Evolutionary conservation across 495 filamentous ascomycete species (phyloP).

Genomic region (Penicillium paxilli): DNA sequence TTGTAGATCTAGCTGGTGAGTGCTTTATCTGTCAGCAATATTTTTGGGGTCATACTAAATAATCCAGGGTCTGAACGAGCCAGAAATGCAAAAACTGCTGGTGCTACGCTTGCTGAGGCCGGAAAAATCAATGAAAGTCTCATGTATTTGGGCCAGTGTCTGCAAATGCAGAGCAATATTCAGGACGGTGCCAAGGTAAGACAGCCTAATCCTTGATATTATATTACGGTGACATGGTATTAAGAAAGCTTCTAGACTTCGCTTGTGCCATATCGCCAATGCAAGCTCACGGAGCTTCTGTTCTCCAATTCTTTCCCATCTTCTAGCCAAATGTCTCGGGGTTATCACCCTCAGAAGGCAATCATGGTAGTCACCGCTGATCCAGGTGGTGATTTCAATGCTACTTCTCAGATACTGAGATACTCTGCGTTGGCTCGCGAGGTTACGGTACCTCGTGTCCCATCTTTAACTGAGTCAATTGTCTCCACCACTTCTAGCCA

Average conservation of each 20-base stretch:
- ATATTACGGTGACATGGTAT: background rate
- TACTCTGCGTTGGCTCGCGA: conserved; percentile 94
- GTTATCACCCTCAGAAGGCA: conserved; percentile 74
- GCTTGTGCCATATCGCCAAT: conserved; percentile 89
- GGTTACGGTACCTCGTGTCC: conserved; percentile 86
- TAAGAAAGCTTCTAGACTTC: conserved; percentile 55
- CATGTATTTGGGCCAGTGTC: conserved; percentile 97
- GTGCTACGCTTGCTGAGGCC: conserved; percentile 88
- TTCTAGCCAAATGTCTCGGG: conserved; percentile 51
- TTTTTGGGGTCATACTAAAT: conserved; percentile 23
- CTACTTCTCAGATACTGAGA: conserved; percentile 91
- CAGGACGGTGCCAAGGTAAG: conserved; percentile 72
- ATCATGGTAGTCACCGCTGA: conserved; percentile 98
- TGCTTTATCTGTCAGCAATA: background rate
- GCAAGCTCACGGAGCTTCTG: conserved; percentile 93
- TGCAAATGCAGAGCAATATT: conserved; percentile 90
- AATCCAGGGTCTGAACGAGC: conserved; percentile 78
- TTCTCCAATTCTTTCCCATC: conserved; percentile 95
- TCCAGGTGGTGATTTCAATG: conserved; percentile 91
- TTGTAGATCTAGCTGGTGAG: conserved; percentile 88
- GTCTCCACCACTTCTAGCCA: conserved; percentile 44
- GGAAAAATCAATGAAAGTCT: conserved; percentile 97
- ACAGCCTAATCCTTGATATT: background rate
- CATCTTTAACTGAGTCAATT: conserved; percentile 68
- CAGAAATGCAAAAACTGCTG: conserved; percentile 88